phyloP scores from a whole-genome alignment of 2,329 filamentous ascomycete species.

The Talaromyces piceae region DNA sequence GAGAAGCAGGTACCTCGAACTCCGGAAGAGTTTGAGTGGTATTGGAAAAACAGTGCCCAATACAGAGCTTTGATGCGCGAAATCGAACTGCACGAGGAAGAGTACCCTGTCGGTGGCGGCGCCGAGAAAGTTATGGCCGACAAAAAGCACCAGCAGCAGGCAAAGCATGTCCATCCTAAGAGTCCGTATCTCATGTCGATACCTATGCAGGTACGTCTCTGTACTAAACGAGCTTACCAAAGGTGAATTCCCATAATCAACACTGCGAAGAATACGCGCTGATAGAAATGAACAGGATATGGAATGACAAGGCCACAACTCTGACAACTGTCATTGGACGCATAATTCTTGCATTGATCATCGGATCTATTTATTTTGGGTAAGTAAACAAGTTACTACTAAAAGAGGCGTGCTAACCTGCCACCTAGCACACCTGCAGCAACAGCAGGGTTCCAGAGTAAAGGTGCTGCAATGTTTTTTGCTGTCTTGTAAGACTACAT shows the following conservation, averaged over 20 bases:
- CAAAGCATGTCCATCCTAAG: conserved; percentile 29
- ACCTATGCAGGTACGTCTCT: conserved; percentile 64
- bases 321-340: conserved; percentile 61
- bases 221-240: conserved; percentile 11
- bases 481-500: conserved; percentile 75
- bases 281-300: conserved; percentile 15
- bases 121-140: conserved; percentile 24
- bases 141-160: conserved; percentile 18
- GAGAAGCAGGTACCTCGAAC: conserved; percentile 51
- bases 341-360: conserved; percentile 62
- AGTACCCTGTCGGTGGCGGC: conserved; percentile 26
- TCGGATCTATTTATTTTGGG: conserved; percentile 61
- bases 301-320: conserved; percentile 68
- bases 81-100: conserved; percentile 26
- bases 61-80: conserved; percentile 26
- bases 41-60: conserved; percentile 37
- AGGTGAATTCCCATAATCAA: conserved; percentile 2
- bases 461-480: conserved; percentile 77
- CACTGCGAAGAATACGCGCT: neutral
- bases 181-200: conserved; percentile 72
- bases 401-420: conserved; percentile 26
- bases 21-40: conserved; percentile 49
- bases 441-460: conserved; percentile 68
- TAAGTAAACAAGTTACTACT: conserved; percentile 18
- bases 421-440: conserved; percentile 25